phyloP scores from a whole-genome alignment of 139 green algal species.

The Chlorella sp. region DNA sequence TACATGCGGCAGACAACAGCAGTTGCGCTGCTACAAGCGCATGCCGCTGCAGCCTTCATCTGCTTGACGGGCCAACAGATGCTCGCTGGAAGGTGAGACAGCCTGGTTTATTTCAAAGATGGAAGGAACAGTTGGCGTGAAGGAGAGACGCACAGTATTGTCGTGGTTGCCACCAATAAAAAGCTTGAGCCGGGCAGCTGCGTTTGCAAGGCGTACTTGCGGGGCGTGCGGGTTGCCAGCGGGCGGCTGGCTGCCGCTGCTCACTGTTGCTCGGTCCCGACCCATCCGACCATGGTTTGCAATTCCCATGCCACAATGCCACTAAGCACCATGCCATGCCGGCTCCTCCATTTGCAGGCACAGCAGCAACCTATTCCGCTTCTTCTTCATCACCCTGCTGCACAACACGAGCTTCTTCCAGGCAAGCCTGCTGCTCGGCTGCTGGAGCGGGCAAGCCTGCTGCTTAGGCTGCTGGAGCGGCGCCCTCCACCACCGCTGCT shows the following conservation, averaged over 20 bases:
- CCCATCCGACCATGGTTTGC: background rate
- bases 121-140: background rate
- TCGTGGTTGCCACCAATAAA: too few species aligned
- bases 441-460: background rate
- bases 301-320: background rate
- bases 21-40: background rate
- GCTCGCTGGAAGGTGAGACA: background rate
- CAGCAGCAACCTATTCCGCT: background rate
- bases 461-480: background rate
- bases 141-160: too few species aligned
- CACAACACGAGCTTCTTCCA: background rate
- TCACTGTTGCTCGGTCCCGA: too few species aligned
- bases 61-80: background rate
- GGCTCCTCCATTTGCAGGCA: background rate
- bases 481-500: background rate
- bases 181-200: too few species aligned
- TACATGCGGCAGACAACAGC: background rate
- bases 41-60: background rate
- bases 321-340: background rate
- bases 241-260: background rate
- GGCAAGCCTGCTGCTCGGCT: background rate
- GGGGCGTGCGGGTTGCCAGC: background rate
- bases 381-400: background rate
- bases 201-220: background rate
- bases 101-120: background rate